A percentile compares a stretch with the other conserved stretches of the same genome.
phyloP scores from a whole-genome alignment of 805 yeast species.

The Wickerhamiella lipophila region DNA sequence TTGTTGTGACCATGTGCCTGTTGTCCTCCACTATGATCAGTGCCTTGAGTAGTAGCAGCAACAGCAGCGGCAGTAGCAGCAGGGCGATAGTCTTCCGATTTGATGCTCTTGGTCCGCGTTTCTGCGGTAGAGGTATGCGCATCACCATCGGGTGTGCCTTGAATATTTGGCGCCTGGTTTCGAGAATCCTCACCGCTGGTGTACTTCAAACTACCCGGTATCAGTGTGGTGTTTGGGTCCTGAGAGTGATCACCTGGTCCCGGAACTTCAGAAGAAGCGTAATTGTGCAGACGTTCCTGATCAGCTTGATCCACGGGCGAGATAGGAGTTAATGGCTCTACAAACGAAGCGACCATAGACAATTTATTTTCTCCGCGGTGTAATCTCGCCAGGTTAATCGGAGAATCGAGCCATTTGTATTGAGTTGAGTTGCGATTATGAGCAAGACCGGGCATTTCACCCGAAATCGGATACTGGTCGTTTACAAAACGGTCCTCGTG shows the following conservation, averaged over 20 bases:
- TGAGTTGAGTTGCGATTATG: background rate
- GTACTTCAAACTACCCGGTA: background rate
- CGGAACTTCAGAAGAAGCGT: background rate
- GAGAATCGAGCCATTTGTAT: background rate
- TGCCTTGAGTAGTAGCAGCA: too few species aligned
- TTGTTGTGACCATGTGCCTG: too few species aligned
- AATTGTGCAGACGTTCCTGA: background rate
- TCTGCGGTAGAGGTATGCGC: too few species aligned
- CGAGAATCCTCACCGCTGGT: too few species aligned
- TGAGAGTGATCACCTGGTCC: background rate
- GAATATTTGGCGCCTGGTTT: too few species aligned
- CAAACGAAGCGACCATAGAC: slow-evolving; percentile 4
- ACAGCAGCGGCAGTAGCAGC: too few species aligned
- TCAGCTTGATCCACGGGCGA: background rate
- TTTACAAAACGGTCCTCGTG: background rate
- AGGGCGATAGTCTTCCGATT: too few species aligned
- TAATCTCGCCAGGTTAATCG: background rate
- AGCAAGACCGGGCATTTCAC: background rate
- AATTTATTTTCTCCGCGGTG: background rate
- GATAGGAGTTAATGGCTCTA: background rate
- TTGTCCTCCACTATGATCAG: too few species aligned
- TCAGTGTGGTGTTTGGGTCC: background rate
- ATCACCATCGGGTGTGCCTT: too few species aligned
- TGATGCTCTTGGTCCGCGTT: too few species aligned
- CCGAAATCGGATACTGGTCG: too few species aligned